phyloP scores from a whole-genome alignment of 805 yeast genomes.

The Huiozyma sinensis region DNA sequence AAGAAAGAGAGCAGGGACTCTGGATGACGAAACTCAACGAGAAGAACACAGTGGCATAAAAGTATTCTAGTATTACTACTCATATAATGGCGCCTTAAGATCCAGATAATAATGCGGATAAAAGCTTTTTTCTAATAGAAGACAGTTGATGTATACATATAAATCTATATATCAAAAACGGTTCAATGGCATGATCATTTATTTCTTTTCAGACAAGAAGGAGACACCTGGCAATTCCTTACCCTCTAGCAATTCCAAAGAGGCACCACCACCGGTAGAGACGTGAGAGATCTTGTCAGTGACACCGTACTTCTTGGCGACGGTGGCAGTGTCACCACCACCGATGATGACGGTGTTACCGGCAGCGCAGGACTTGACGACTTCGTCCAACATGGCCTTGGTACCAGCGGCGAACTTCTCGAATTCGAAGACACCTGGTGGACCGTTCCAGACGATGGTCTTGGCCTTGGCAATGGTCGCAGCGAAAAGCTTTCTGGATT shows the following conservation, averaged over 20 bases:
- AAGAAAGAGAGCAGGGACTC: constrained; percentile 5
- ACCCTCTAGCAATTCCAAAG: constrained; percentile 97
- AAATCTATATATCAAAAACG: too few relatives aligned
- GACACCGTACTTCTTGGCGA: constrained; percentile 96
- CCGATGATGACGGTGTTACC: constrained; percentile 92
- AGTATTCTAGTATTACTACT: too few relatives aligned
- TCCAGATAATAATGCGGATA: not conserved
- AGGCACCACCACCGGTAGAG: constrained; percentile 99
- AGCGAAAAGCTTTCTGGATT: constrained; percentile 68
- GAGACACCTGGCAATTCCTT: constrained; percentile 96
- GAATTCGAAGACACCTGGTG: constrained; percentile 99
- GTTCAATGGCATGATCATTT: constrained; percentile 6
- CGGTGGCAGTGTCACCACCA: constrained; percentile 99
- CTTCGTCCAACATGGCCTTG: constrained; percentile 78
- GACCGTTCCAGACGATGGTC: constrained; percentile 99
- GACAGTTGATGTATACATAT: not conserved
- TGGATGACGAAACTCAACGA: constrained; percentile 3
- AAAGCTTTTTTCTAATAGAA: not conserved
- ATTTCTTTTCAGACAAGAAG: constrained; percentile 70
- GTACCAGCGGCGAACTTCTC: constrained; percentile 88
- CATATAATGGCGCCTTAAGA: not conserved
- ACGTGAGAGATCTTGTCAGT: constrained; percentile 95
- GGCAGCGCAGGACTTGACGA: constrained; percentile 71
- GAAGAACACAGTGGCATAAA: too few relatives aligned
- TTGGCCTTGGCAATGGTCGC: constrained; percentile 83